Conservation (phyloP, 768 basidiomycete species). For the Dioszegia aurantiaca region DNA sequence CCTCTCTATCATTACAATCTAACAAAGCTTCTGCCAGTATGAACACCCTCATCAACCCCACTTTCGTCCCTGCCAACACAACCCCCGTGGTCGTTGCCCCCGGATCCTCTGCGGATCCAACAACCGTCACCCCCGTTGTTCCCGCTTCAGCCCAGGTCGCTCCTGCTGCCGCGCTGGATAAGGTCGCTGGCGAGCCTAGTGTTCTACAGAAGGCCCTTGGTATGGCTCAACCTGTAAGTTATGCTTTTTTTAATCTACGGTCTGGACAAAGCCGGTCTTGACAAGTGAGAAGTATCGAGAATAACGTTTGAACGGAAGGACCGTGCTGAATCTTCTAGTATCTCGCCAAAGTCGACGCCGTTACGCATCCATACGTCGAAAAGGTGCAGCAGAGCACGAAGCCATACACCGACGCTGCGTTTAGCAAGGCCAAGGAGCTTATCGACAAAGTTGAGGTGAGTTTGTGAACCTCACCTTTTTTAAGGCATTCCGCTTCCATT, state of each 20-base stretch:
- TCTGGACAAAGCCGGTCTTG: no score
- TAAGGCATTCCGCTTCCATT: no score
- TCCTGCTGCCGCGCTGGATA: conserved; percentile 20
- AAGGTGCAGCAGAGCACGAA: conserved; percentile 44
- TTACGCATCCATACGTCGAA: conserved; percentile 32
- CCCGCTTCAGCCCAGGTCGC: neutral
- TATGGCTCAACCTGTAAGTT: conserved; percentile 41
- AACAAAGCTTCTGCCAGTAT: neutral
- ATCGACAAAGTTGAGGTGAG: conserved; percentile 41
- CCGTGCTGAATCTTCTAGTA: conserved; percentile 22
- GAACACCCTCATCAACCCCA: conserved; percentile 1
- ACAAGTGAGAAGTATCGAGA: neutral
- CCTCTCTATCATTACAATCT: neutral
- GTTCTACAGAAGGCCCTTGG: conserved; percentile 32
- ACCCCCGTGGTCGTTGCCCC: neutral
- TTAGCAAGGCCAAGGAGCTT: conserved; percentile 43
- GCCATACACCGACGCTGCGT: conserved; percentile 45
- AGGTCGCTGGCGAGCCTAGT: conserved; percentile 20
- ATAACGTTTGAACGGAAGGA: no score
- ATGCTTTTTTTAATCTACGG: no score
- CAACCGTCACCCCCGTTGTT: conserved; percentile 1
- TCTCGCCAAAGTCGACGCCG: conserved; percentile 29
- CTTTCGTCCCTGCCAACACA: neutral
- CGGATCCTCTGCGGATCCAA: conserved; percentile 8
- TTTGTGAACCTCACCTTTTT: neutral